Base-by-base conservation (phyloP, 768 basidiomycete species). In the Amanita pseudoporphyria region DNA sequence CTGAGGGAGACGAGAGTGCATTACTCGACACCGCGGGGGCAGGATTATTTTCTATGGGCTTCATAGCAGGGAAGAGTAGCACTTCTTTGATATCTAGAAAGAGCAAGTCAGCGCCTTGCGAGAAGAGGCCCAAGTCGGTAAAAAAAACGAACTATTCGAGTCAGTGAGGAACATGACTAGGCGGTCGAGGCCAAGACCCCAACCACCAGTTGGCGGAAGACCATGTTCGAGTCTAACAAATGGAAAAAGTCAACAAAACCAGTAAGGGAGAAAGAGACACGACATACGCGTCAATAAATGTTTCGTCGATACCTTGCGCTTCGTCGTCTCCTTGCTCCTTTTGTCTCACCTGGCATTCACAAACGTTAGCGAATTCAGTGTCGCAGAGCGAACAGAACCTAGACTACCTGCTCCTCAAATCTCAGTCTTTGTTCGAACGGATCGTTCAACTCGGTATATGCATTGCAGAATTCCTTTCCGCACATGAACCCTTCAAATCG, bases 371-470 rank as follows among this genome's bases (percentile, higher is more conserved):
- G 47, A 38, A 49, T 42, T 33, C 10, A 46, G 19, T 43, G 53
- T 13, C 6, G 14, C 35, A 37, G 28, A 45, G 19, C 45, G 6
- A 19, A 44, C 39, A 22, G 5, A 0, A 26, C 30, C 67, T 37
- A n/a, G n/a, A n/a, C n/a, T 22, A 82, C 81, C 76, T 92, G 89
- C 66, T 98, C 96, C 67, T 95, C 91, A 68, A 99, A 99, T 55
- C 96, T 82, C 60, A 90, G 70, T 31, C 93, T 77, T 68, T 99
- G 96, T 66, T 93, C 90, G 62, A 94, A 95, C 0, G 92, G 96
- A 69, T 99, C 96, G 70, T 99, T 99, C 75, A 99, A 79, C 74
- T 99, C 96, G 36, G 96, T 99, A 65, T 99, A 99, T 19, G 96
- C 95, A 60, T 99, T 98, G 75, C 91, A 94, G 67, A 98, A 83